Evolutionary conservation across 139 green algal species (phyloP), one percentile per base, ranked within the genome.

Genomic region (Chlamydomonas incerta): DNA sequence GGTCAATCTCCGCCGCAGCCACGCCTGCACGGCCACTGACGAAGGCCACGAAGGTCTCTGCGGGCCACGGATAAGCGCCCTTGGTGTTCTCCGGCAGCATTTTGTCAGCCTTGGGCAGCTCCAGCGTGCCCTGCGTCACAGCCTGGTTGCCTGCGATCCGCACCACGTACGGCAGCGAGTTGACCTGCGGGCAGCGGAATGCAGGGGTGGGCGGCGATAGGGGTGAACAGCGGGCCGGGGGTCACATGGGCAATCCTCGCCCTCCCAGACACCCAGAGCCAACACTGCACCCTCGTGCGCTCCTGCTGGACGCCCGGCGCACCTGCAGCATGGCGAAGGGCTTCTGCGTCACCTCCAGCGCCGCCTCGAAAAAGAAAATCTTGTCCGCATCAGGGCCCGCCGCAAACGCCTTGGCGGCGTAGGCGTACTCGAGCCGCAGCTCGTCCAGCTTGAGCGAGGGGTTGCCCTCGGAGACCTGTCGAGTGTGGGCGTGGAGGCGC

Each of bases 331-430:
- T 86, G 46, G 83, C 68, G 76, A 92, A 95, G 0, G 93, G 66
- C 26, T 89, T 81, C 70, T 88, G 79, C 41, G 60, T 80, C 11
- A 72, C 55, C 34, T 90, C 79, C 57, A 94, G 93, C 70, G 92
- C 83, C 23, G 96, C 80, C 72, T 94, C 89, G 8, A 88, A 90
- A 70, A 96, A 96, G 73, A 96, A 95, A 9, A 93, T 57, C 46
- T 89, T 55, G 28, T 83, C n/a, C 5, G 86, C 72, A 29, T 82
- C 72, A 0, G 71, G 41, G 9, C 81, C 74, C 21, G 26, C 10
- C 20, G 65, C 71, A 65, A 89, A 87, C 21, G 86, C 87, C 71
- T 87, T 76, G 18, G 87, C 87, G 13, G 82, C 83, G 14, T 85
- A 71, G 26, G 41, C 76, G 35, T 74, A 88, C 87, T 91, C 82